These are phyloP conservation scores for Tricholoma sp. DNA, from an alignment of 768 basidiomycete species.

Conservation along the genomic window DNA sequence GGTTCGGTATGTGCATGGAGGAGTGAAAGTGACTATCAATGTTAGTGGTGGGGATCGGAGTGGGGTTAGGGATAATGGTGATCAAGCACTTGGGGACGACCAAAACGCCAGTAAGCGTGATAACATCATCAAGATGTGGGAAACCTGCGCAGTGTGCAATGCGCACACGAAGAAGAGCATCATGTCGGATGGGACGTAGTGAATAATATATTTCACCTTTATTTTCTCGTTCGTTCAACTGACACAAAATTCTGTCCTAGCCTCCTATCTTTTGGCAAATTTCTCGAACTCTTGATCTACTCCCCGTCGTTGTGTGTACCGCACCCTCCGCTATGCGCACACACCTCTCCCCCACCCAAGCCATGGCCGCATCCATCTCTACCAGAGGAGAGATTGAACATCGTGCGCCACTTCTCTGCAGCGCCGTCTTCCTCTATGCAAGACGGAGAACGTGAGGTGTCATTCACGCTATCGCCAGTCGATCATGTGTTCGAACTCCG, in stretches of 20 bases:
- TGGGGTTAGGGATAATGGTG: slow-evolving; percentile 3
- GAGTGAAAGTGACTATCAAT: slow-evolving; percentile 24
- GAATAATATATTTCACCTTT: slow-evolving; percentile 17
- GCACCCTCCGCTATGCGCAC: slow-evolving; percentile 41
- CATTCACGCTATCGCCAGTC: slow-evolving; percentile 40
- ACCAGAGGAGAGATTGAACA: slow-evolving; percentile 12
- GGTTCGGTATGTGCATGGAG: slow-evolving; percentile 36
- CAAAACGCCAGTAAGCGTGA: not conserved
- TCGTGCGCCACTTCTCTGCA: not conserved
- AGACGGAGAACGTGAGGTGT: slow-evolving; percentile 19
- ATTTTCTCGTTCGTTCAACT: not conserved
- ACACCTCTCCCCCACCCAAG: slow-evolving; percentile 30
- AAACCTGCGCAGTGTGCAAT: slow-evolving; percentile 45
- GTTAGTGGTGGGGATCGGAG: slow-evolving; percentile 20
- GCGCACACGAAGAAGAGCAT: slow-evolving; percentile 24
- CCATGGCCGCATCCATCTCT: slow-evolving; percentile 12
- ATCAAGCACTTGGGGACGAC: no score
- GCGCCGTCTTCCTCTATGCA: not conserved
- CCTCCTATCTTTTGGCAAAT: slow-evolving; percentile 53
- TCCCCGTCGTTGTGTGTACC: slow-evolving; percentile 31
- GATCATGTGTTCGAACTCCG: slow-evolving; percentile 59
- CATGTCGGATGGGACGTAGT: slow-evolving; percentile 52
- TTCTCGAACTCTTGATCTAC: slow-evolving; percentile 48
- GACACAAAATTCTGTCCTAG: slow-evolving; percentile 20
- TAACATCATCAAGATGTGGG: slow-evolving; percentile 35